A percentile compares a stretch with the other conserved stretches of the same genome.
Conservation (phyloP, 2,329 filamentous ascomycete genomes). For the Atkinsonella texensis region DNA sequence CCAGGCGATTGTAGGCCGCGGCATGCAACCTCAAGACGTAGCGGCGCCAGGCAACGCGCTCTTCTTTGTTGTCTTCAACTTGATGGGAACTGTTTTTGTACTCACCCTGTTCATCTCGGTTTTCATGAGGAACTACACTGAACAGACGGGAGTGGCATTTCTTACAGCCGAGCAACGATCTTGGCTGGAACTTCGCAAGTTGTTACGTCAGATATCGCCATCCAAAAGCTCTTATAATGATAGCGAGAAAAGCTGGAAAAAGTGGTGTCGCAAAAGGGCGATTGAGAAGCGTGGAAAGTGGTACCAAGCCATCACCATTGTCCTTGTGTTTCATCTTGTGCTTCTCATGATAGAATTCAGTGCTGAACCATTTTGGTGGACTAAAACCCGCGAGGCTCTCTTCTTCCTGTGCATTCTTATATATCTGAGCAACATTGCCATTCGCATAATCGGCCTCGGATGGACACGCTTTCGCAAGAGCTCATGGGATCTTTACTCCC, state of each 20-base stretch:
- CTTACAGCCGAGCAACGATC: conserved; percentile 91
- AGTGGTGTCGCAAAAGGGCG: conserved; percentile 90
- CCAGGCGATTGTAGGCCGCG: conserved; percentile 68
- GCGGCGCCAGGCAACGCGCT: conserved; percentile 73
- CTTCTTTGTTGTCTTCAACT: conserved; percentile 94
- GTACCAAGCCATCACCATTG: conserved; percentile 69
- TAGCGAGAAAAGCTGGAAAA: conserved; percentile 65
- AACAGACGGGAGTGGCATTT: conserved; percentile 94
- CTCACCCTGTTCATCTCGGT: conserved; percentile 96
- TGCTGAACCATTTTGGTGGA: conserved; percentile 61
- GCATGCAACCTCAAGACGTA: conserved; percentile 58
- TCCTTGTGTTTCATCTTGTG: conserved; percentile 72
- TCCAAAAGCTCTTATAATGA: conserved; percentile 83
- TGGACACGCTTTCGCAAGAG: conserved; percentile 88
- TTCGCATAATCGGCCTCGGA: conserved; percentile 77
- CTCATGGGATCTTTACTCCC: conserved; percentile 88
- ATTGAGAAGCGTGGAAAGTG: conserved; percentile 89
- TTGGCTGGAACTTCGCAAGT: conserved; percentile 89
- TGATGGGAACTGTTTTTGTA: conserved; percentile 91
- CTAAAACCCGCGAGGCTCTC: conserved; percentile 54
- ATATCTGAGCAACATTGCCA: conserved; percentile 70
- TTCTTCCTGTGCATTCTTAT: conserved; percentile 75
- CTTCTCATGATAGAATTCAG: conserved; percentile 81
- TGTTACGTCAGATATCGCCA: conserved; percentile 83
- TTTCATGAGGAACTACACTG: conserved; percentile 99